Conservation (phyloP, 2,329 filamentous ascomycete genomes). For the Epicoccum nigrum region DNA sequence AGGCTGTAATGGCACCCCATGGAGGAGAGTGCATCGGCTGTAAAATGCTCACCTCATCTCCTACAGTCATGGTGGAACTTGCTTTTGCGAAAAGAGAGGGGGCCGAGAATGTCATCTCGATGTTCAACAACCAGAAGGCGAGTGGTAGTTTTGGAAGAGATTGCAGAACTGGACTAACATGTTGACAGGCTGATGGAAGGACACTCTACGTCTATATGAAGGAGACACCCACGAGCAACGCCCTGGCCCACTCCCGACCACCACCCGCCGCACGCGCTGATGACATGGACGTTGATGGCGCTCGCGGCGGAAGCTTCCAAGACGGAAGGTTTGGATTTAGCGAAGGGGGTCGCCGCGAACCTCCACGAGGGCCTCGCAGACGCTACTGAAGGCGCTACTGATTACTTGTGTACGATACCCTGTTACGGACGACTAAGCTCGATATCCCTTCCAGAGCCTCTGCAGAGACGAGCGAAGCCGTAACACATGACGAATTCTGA, state of each 20-base stretch:
- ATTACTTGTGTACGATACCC: constrained; percentile 35
- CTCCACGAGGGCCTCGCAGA: constrained; percentile 42
- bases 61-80: constrained; percentile 79
- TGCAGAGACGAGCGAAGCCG: neutral
- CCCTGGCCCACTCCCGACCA: constrained; percentile 40
- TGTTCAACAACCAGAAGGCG: constrained; percentile 80
- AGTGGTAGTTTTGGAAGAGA: constrained; percentile 35
- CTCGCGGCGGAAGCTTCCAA: constrained; percentile 47
- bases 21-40: constrained; percentile 70
- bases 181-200: constrained; percentile 73
- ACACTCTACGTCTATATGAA: constrained; percentile 76
- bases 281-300: constrained; percentile 52
- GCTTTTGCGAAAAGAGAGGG: constrained; percentile 74
- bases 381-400: constrained; percentile 34
- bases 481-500: neutral
- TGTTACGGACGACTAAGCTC: constrained; percentile 18
- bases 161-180: constrained; percentile 10
- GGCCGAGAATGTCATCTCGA: constrained; percentile 75
- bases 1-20: constrained; percentile 79
- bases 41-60: constrained; percentile 68
- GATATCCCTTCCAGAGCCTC: neutral
- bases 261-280: constrained; percentile 32
- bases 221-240: constrained; percentile 44
- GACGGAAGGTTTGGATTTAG: constrained; percentile 54
- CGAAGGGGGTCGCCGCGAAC: constrained; percentile 33